Conservation (phyloP, 768 basidiomycete genomes). For the Leccinum fibrillosum region DNA sequence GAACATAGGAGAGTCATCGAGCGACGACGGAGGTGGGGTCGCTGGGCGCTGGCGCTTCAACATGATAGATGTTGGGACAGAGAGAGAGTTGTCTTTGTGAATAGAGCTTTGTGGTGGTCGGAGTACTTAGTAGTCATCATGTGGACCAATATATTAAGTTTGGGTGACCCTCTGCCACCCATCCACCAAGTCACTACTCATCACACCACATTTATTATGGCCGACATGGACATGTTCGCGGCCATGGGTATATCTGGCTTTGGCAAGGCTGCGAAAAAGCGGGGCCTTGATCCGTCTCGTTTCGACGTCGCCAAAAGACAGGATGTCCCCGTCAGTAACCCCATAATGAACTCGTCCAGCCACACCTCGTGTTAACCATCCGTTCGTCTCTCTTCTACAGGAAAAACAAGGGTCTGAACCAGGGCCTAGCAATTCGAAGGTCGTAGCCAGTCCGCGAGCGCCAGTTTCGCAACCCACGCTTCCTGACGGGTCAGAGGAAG, state of each 20-base stretch:
- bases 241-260: slow-evolving; percentile 85
- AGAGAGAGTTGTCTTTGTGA: not conserved
- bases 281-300: slow-evolving; percentile 66
- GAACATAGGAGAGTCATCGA: slow-evolving; percentile 24
- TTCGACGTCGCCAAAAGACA: slow-evolving; percentile 74
- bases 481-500: slow-evolving; percentile 18
- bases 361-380: slow-evolving; percentile 23
- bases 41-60: slow-evolving; percentile 51
- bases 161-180: slow-evolving; percentile 21
- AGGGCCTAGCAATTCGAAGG: slow-evolving; percentile 20
- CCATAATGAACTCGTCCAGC: slow-evolving; percentile 2
- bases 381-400: slow-evolving; percentile 10
- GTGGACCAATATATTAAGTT: not conserved
- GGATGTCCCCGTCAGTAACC: slow-evolving; percentile 32
- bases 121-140: not conserved
- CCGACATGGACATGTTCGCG: slow-evolving; percentile 67
- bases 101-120: not conserved
- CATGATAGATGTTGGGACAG: slow-evolving; percentile 33
- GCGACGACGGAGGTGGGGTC: slow-evolving; percentile 40
- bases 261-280: slow-evolving; percentile 69
- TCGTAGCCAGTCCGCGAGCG: slow-evolving; percentile 20
- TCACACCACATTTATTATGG: slow-evolving; percentile 33
- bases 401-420: slow-evolving; percentile 12
- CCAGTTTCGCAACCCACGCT: not conserved
- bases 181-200: not conserved